Percentiles rank a stretch among this genome's conserved stretches.
These are phyloP conservation scores for Aristolochia contorta DNA, from an alignment of 164 flowering plant genomes.

Conservation along the genomic window DNA sequence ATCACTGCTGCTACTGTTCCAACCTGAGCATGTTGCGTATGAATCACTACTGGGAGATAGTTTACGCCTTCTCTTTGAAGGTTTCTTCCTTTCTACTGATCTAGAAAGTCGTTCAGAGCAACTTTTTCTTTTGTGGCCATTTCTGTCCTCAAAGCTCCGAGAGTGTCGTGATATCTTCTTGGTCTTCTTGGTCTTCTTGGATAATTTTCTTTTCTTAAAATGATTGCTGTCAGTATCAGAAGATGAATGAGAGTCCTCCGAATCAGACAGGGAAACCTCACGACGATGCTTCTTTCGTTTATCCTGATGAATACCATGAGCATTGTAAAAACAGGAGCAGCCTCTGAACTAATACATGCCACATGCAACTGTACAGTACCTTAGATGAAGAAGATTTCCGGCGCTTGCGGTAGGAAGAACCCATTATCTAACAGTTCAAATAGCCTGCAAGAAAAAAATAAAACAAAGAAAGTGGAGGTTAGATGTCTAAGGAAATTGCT, in stretches of 20 bases:
- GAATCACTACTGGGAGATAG: slow-evolving; percentile 43
- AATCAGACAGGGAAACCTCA: slow-evolving; percentile 28
- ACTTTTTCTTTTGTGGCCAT: slow-evolving; percentile 29
- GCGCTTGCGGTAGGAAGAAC: not conserved
- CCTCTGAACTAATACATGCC: not conserved
- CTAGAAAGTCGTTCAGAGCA: slow-evolving; percentile 24
- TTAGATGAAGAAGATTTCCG: not conserved
- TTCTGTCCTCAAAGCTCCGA: slow-evolving; percentile 22
- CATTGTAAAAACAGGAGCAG: too few species aligned
- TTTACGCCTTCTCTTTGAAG: slow-evolving; percentile 18
- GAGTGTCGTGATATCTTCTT: slow-evolving; percentile 33
- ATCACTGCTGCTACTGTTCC: slow-evolving; percentile 8
- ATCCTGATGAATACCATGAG: slow-evolving; percentile 12
- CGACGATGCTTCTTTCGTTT: slow-evolving; percentile 52
- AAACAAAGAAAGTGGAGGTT: not conserved
- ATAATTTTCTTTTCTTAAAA: slow-evolving; percentile 20
- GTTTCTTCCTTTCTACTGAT: slow-evolving; percentile 27
- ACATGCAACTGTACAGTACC: not conserved
- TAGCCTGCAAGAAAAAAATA: slow-evolving; percentile 1
- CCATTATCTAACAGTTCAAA: not conserved
- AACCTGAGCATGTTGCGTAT: slow-evolving; percentile 31
- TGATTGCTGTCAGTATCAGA: slow-evolving; percentile 37
- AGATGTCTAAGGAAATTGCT: not conserved
- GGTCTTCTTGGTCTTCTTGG: slow-evolving; percentile 33
- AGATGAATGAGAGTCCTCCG: slow-evolving; percentile 23